A percentile compares a stretch with the other conserved stretches of the same genome.
phyloP scores from a whole-genome alignment of 768 basidiomycete species.

The Termitomyces eurrhizus region DNA sequence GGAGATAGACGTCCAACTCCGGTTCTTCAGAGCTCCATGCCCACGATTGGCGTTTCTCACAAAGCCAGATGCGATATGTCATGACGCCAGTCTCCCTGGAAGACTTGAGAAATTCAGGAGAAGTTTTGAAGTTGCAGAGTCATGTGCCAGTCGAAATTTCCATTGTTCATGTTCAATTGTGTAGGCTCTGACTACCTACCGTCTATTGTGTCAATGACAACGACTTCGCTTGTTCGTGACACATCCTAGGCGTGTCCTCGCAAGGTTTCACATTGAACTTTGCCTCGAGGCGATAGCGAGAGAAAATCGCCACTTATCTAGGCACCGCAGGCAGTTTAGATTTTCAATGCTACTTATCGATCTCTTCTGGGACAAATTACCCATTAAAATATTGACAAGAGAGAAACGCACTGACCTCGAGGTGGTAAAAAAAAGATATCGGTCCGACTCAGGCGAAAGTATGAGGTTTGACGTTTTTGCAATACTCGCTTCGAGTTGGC shows the following conservation, averaged over 20 bases:
- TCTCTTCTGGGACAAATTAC: background rate
- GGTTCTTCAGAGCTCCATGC: background rate
- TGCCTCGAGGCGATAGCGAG: background rate
- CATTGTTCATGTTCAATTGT: background rate
- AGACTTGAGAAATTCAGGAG: background rate
- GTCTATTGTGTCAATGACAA: background rate
- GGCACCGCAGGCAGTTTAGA: background rate
- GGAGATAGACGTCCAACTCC: background rate
- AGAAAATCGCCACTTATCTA: background rate
- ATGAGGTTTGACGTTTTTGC: background rate
- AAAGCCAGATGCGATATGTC: background rate
- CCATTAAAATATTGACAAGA: constrained; percentile 4
- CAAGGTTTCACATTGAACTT: background rate
- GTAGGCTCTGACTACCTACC: background rate
- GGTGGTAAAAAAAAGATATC: constrained; percentile 5
- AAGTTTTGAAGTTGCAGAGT: background rate
- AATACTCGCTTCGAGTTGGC: background rate
- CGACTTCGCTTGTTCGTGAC: background rate
- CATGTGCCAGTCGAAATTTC: background rate
- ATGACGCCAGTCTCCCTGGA: background rate
- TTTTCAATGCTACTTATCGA: background rate
- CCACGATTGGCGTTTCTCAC: background rate
- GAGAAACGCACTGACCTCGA: constrained; percentile 12
- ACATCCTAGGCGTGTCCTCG: background rate
- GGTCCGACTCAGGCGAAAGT: background rate